Evolutionary conservation across 2,329 filamentous ascomycete species (phyloP).

Genomic region (Diplocarpon rosae): DNA sequence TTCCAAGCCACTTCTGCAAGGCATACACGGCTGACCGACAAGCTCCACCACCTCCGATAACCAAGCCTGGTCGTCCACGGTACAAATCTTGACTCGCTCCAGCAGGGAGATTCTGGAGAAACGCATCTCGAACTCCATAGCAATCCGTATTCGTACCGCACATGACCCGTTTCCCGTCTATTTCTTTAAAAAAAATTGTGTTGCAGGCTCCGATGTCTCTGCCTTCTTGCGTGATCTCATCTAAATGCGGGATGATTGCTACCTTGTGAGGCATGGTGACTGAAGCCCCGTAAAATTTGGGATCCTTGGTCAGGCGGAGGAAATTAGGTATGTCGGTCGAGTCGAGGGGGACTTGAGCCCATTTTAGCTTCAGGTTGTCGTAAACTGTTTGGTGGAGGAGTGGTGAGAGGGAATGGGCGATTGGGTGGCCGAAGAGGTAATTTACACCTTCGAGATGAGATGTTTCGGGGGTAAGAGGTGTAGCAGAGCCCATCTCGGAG

Average conservation of each 20-base stretch:
- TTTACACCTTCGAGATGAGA: constrained; percentile 13
- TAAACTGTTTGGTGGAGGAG: constrained; percentile 43
- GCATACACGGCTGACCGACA: constrained; percentile 66
- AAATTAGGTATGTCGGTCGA: constrained; percentile 39
- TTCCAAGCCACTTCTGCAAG: constrained; percentile 17
- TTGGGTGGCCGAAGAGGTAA: constrained; percentile 42
- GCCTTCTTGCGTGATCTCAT: constrained; percentile 61
- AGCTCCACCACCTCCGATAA: constrained; percentile 56
- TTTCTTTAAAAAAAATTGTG: constrained; percentile 49
- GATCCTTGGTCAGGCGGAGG: constrained; percentile 40
- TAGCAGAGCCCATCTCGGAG: constrained; percentile 1
- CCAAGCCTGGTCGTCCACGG: constrained; percentile 47
- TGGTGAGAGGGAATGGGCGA: constrained; percentile 43
- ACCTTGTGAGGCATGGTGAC: constrained; percentile 81
- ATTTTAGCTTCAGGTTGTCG: constrained; percentile 35
- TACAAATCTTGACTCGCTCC: constrained; percentile 9
- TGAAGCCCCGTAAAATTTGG: constrained; percentile 55
- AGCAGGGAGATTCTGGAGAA: constrained; percentile 34
- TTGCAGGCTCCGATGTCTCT: constrained; percentile 66
- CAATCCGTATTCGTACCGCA: constrained; percentile 68
- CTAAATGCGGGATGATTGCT: constrained; percentile 58
- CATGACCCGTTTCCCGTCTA: constrained; percentile 9
- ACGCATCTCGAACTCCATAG: constrained; percentile 55
- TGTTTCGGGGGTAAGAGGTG: constrained; percentile 7
- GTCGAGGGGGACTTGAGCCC: constrained; percentile 42